Conservation (phyloP, 2,329 filamentous ascomycete genomes). For the Fusarium camptoceras region DNA sequence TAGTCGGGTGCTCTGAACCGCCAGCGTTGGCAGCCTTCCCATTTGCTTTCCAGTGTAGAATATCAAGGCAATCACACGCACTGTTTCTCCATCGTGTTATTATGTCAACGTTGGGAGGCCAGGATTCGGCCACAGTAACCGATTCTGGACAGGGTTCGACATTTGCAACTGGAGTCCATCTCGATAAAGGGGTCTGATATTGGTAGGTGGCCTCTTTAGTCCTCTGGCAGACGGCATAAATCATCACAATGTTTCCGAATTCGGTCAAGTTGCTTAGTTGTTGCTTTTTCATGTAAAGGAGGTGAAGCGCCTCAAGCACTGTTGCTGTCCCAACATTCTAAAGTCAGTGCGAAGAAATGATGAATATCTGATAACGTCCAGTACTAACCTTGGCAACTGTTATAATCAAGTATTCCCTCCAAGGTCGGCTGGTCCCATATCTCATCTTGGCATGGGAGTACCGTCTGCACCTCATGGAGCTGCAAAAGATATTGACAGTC, state of each 20-base stretch:
- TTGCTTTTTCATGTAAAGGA: conserved; percentile 36
- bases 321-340: not conserved
- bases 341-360: not conserved
- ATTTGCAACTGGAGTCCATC: conserved; percentile 31
- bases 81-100: conserved; percentile 38
- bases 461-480: conserved; percentile 13
- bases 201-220: conserved; percentile 29
- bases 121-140: conserved; percentile 12
- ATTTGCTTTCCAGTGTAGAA: conserved; percentile 39
- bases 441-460: conserved; percentile 14
- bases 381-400: not conserved
- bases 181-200: conserved; percentile 16
- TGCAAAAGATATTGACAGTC: conserved; percentile 14
- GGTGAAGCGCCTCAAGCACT: conserved; percentile 27
- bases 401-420: not conserved
- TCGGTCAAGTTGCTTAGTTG: conserved; percentile 28
- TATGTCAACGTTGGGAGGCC: conserved; percentile 29
- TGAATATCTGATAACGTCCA: too few species aligned
- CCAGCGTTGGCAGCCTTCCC: conserved; percentile 30
- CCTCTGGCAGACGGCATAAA: conserved; percentile 23
- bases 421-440: conserved; percentile 12
- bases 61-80: conserved; percentile 34
- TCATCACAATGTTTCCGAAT: conserved; percentile 29
- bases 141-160: conserved; percentile 17
- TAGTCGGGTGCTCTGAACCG: conserved; percentile 36